Base-by-base conservation (phyloP, 331 rosid genomes). In the Arachis monticola region DNA sequence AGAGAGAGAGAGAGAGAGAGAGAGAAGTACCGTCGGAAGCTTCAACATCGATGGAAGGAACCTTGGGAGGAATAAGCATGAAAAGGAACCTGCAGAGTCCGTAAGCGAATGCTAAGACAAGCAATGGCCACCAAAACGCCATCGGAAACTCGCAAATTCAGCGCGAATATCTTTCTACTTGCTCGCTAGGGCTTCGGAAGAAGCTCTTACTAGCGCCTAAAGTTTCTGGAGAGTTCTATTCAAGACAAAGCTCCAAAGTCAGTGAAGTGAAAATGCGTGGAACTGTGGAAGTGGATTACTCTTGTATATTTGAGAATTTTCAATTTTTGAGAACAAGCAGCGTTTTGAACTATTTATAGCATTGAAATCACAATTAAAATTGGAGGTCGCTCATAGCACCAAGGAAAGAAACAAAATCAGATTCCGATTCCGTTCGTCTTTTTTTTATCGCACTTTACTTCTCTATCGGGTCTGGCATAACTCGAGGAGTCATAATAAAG, bases 31-130 rank as follows among this genome's bases (percentile, higher is more conserved):
- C 94, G 27, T 88, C 97, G 66, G 96, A 92, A 53, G 88, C 80
- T 58, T 92, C 94, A 64, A 92, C 96, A 5, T 92, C 88, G 69
- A 90, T 87, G 51, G 94, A 87, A 71, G 97, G 94, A 77, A 92
- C 94, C 74, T 87, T 90, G 31, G 83, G 91, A 76, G 97, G 94
- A 82, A 90, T 90, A 76, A 92, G 97, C 77, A 87, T 65, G 74
- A 90, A 81, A 61, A 92, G 96, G 75, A 92, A 84, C 74, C 84
- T 84, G 79, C 97, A 87, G 74, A 92, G 69, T 60, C 82, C 96
- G 88, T 88, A 90, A 65, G 96, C 87, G 70, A 90, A 55, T 27
- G 82, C 94, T 3, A 92, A 80, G 69, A 92, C 94, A 60, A 92
- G 3, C 67, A 88, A 73, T 35, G 90, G 87, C 96, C 96, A 92